These are phyloP conservation scores for Hortiboletus campestris DNA, from an alignment of 768 basidiomycete genomes.

Conservation along the genomic window DNA sequence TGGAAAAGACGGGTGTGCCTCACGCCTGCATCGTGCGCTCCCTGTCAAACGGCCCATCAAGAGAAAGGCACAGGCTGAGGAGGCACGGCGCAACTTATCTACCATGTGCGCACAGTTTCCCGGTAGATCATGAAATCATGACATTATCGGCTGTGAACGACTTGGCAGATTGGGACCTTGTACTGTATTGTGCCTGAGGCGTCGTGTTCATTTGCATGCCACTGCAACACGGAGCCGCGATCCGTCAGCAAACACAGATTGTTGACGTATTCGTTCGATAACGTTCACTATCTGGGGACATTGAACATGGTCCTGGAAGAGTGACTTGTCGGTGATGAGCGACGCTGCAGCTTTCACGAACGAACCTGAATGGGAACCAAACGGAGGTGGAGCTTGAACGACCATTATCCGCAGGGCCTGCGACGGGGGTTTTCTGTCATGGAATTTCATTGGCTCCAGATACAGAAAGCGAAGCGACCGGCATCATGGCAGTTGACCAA, in stretches of 20 bases:
- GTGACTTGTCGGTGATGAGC: background rate
- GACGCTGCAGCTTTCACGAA: background rate
- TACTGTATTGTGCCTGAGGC: background rate
- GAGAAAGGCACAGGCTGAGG: background rate
- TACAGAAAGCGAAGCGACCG: background rate
- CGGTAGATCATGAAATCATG: slow-evolving; percentile 6
- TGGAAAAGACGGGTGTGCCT: background rate
- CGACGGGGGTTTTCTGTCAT: background rate
- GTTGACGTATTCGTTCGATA: too few relatives aligned
- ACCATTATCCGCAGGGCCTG: background rate
- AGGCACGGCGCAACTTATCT: too few relatives aligned
- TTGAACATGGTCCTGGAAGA: background rate
- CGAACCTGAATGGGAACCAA: background rate
- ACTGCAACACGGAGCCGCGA: too few relatives aligned
- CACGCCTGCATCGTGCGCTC: background rate
- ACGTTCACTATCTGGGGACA: too few relatives aligned
- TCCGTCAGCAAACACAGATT: too few relatives aligned
- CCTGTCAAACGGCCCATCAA: background rate
- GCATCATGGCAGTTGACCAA: too few relatives aligned
- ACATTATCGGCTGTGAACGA: background rate
- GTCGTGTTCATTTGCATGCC: too few relatives aligned
- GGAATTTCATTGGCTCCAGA: background rate
- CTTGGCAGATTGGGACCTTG: background rate
- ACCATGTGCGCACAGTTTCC: too few relatives aligned
- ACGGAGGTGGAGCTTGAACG: background rate